Evolutionary conservation across 2,329 filamentous ascomycete species (phyloP).

Genomic region (Dendryphion nanum): DNA sequence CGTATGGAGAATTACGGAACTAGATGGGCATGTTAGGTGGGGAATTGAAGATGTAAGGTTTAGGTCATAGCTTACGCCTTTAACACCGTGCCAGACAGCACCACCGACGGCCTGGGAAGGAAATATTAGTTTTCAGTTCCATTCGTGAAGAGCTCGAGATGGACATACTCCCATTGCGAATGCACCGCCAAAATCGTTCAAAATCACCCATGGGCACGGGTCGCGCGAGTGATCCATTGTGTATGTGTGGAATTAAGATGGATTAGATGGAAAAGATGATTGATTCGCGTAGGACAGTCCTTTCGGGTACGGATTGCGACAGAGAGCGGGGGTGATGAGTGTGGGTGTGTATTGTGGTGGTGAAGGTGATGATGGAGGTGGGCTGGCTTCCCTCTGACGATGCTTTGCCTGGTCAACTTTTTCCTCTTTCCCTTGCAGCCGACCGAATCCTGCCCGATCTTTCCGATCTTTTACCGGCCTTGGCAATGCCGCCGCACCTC

Average conservation of each 20-base stretch:
- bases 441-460: background rate
- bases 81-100: conserved; percentile 89
- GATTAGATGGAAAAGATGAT: background rate
- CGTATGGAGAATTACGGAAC: conserved; percentile 56
- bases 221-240: conserved; percentile 93
- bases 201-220: conserved; percentile 92
- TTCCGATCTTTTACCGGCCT: too few relatives aligned
- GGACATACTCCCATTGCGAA: conserved; percentile 88
- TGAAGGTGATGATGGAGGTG: conserved; percentile 8
- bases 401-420: conserved; percentile 3
- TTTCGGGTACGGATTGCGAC: background rate
- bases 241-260: background rate
- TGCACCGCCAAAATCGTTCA: conserved; percentile 96
- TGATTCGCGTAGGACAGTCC: background rate
- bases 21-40: conserved; percentile 11
- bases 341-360: background rate
- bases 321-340: background rate
- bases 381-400: background rate
- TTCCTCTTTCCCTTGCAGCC: background rate
- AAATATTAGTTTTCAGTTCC: conserved; percentile 12
- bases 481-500: too few relatives aligned
- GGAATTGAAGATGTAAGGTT: background rate
- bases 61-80: conserved; percentile 65
- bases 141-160: background rate
- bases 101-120: conserved; percentile 41